Base-by-base conservation (phyloP, 108 stramenopile genomes). In the Pseudonitzschia multistriata region DNA sequence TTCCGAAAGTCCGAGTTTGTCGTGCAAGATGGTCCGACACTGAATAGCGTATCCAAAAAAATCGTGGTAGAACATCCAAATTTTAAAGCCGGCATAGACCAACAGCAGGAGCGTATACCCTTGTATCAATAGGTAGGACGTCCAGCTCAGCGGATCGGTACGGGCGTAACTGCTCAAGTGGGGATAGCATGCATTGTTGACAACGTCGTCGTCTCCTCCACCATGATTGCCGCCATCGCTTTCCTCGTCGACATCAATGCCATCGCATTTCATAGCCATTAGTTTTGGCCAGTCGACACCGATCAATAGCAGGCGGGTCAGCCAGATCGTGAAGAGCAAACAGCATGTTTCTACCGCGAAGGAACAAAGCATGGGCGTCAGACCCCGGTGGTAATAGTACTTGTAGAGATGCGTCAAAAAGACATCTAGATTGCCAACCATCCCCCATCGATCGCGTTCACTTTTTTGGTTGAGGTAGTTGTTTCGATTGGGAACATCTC, bases 321-420 rank as follows among this genome's bases (percentile, higher is more conserved):
- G 74, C 74, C 82, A 80, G 28, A 98, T 76, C 22, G 98, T 97
- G 70, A 98, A 94, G 29, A 93, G 86, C 27, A 98, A 74, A 5
- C 94, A 85, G 3, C 83, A 48, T 4, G 97, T 71, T 54, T 95
- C 90, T 5, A 95, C 94, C 15, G 91, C 59, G 11, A 94, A 95
- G 48, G 84, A 79, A 24, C 92, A 88, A 7, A 96, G 67, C 22
- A 96, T 96, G 49, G 95, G 82, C 3, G 80, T 76, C 22, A 98
- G 62, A 30, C 98, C 98, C n/a, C 94, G 83, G 66, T 89, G 80
- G 62, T 93, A 88, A 73, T 96, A 96, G 71, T 95, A 97, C 34
- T 78, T 80, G 81, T 98, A 98, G 63, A 98, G 62, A 14, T 84
- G 80, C 11, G 76, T 71, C 65, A 96, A 89, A 72, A 96, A 98